Base-by-base conservation (phyloP, 371 early-diverging fungal species). In the Lichtheimia corymbifera region DNA sequence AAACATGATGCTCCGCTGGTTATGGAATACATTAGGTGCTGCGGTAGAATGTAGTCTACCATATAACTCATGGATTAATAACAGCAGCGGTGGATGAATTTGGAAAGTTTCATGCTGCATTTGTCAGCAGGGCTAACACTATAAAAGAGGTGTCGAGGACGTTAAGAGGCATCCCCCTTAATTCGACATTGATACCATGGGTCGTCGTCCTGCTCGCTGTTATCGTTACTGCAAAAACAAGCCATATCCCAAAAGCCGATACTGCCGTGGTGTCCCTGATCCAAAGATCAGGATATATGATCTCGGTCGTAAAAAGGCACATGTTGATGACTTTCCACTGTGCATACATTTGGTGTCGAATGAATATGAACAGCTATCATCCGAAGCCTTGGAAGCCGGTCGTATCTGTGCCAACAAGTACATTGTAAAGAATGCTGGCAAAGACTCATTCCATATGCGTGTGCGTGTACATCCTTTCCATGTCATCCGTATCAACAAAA, bases 401-500 rank as follows among this genome's bases (percentile, higher is more conserved):
- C 99, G 99, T 89, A 98, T 99, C 73, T 94, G 94, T 75, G 92
- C 94, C 73, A 99, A 99, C 95, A 99, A 99, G 92, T 99, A 99
- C 92, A 97, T 99, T 79, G 82, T 95, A 78, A 99, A 98, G 91
- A 84, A 82, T 71, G 83, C 97, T 58, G 99, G 99, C 68, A 99
- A 99, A 91, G 99, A 99, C 73, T 94, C 97, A 54, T 99, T 99
- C 97, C 99, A 99, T 88, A 86, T 99, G 93, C 91, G 99, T 75
- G 87, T 99, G 59, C 94, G 98, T 74, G 98, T 99, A 68, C 99
- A 99, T 85, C 99, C 99, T 54, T 98, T 92, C 90, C 99, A 99
- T 88, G 99, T 99, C 57, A 83, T 99, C 70, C 97, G 99, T 80
- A 99, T 99, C 93, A 99, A 99, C 93, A 99, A 99, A 90, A 99